Conservation (phyloP, 768 basidiomycete species). For the Clavulina sp. region DNA sequence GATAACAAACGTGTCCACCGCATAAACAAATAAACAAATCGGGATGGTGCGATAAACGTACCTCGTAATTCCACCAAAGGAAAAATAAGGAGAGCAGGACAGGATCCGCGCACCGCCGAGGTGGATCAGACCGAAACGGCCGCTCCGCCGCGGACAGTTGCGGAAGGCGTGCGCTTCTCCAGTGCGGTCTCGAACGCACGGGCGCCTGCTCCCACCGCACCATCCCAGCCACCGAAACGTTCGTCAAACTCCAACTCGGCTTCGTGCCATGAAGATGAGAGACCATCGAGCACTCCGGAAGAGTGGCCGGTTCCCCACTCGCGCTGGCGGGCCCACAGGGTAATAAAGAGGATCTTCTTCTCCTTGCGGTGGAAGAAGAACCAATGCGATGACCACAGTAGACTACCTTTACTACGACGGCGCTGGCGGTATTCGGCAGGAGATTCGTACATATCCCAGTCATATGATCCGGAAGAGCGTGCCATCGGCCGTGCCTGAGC, state of each 20-base stretch:
- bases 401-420: constrained; percentile 31
- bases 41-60: no score
- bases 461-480: background rate
- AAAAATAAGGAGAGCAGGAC: no score
- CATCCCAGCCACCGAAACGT: constrained; percentile 67
- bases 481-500: background rate
- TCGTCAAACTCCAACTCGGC: constrained; percentile 21
- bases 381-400: constrained; percentile 94
- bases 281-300: no score
- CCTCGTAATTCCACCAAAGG: no score
- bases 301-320: no score
- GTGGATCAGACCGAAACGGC: no score
- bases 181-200: constrained; percentile 47
- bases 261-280: no score
- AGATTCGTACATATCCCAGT: background rate
- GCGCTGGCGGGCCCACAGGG: constrained; percentile 76
- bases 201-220: constrained; percentile 61
- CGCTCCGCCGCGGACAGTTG: no score
- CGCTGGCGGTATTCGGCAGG: background rate
- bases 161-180: no score
- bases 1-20: no score
- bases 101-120: no score
- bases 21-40: no score
- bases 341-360: constrained; percentile 83
- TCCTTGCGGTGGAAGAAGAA: constrained; percentile 89